Percentiles rank a stretch among this genome's conserved stretches.
Conservation (phyloP, 2,329 filamentous ascomycete genomes). For the Shiraia bambusicola region DNA sequence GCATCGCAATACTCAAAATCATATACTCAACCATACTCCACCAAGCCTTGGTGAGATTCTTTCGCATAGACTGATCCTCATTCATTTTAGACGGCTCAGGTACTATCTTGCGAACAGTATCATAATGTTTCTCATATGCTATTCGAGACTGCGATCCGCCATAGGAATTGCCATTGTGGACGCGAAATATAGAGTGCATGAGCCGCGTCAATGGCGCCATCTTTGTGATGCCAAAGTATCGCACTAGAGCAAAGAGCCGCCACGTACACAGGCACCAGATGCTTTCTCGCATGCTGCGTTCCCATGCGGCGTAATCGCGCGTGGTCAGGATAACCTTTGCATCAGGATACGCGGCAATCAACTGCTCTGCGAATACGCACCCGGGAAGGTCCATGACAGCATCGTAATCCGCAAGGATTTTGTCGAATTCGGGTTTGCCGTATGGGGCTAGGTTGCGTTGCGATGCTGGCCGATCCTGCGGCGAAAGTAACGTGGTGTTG, state of each 20-base stretch:
- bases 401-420: constrained; percentile 49
- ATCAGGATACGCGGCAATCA: constrained; percentile 36
- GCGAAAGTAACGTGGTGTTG: constrained; percentile 22
- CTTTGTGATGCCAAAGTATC: constrained; percentile 22
- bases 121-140: constrained; percentile 30
- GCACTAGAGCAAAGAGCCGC: constrained; percentile 19
- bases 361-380: constrained; percentile 29
- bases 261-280: constrained; percentile 30
- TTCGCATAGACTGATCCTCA: constrained; percentile 25
- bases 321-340: constrained; percentile 40
- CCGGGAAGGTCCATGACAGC: constrained; percentile 35
- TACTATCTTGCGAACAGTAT: constrained; percentile 25
- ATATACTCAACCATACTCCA: constrained; percentile 23
- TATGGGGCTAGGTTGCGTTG: constrained; percentile 21
- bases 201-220: constrained; percentile 27
- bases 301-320: constrained; percentile 31
- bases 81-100: constrained; percentile 17
- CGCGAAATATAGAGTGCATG: constrained; percentile 24
- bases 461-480: constrained; percentile 9
- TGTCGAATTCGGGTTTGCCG: constrained; percentile 48
- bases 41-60: constrained; percentile 22
- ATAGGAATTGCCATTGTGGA: constrained; percentile 27
- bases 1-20: constrained; percentile 18
- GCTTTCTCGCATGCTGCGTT: constrained; percentile 26
- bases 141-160: constrained; percentile 20